Conservation (phyloP, 345 rosid genomes). For the Heritiera fomes region DNA sequence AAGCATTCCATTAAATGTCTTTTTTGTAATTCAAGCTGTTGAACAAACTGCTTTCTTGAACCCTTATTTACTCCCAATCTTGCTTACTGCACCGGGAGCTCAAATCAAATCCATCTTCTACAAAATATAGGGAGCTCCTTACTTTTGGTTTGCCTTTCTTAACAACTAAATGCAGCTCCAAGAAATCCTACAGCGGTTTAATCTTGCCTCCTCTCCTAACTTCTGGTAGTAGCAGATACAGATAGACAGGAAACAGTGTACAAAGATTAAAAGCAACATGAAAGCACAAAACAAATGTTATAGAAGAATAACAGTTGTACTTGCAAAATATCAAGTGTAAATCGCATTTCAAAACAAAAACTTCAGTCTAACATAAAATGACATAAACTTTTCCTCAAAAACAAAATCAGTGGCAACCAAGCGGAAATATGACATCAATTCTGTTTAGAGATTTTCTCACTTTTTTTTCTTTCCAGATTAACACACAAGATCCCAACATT, state of each 20-base stretch:
- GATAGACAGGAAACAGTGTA: background rate
- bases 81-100: background rate
- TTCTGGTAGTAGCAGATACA: background rate
- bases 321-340: background rate
- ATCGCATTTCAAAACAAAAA: background rate
- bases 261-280: background rate
- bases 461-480: background rate
- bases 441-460: background rate
- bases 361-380: background rate
- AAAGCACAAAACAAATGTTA: background rate
- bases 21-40: background rate
- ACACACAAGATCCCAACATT: background rate
- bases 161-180: background rate
- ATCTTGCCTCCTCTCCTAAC: background rate
- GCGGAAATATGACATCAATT: background rate
- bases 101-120: conserved; percentile 1
- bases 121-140: background rate
- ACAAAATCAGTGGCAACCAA: background rate
- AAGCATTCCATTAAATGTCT: background rate
- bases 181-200: conserved; percentile 4
- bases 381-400: background rate
- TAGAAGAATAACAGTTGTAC: background rate
- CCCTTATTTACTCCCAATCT: background rate
- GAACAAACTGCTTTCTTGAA: background rate
- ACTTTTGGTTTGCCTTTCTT: background rate